Evolutionary conservation across 106 monocot species (phyloP).

Genomic region (Amphibolis antarctica): DNA sequence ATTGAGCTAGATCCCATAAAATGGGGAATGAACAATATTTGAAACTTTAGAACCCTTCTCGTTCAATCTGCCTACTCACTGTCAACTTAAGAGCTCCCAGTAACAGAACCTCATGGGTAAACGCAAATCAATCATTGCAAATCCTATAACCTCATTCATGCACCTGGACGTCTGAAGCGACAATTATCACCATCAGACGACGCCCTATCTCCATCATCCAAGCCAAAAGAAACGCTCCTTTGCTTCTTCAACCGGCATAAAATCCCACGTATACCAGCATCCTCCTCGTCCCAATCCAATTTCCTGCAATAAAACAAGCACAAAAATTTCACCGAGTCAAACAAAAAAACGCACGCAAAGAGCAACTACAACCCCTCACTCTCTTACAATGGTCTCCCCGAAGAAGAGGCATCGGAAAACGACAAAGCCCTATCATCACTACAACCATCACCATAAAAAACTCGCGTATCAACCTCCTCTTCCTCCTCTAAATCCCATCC

Average conservation of each 20-base stretch:
- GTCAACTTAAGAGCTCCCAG: no score
- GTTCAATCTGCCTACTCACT: no score
- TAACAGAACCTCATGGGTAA: no score
- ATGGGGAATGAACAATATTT: no score
- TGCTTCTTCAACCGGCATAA: slow-evolving; percentile 31
- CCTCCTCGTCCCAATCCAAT: slow-evolving; percentile 2
- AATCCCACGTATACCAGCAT: slow-evolving; percentile 28
- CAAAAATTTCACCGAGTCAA: neutral
- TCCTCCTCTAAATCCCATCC: slow-evolving; percentile 39
- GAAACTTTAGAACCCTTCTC: no score
- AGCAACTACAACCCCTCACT: neutral
- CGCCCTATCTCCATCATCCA: neutral
- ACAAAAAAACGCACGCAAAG: neutral
- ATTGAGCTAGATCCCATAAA: no score
- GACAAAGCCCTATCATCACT: neutral
- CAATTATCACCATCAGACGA: neutral
- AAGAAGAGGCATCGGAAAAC: slow-evolving; percentile 12
- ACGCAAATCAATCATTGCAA: no score
- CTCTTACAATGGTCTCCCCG: slow-evolving; percentile 25
- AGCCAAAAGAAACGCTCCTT: slow-evolving; percentile 6
- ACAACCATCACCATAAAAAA: neutral
- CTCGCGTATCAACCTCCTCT: neutral
- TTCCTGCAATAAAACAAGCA: slow-evolving; percentile 4
- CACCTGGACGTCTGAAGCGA: no score
- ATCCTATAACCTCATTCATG: no score